A percentile compares a stretch with the other conserved stretches of the same genome.
phyloP scores from a whole-genome alignment of 768 basidiomycete species.

The Psilocybe subaeruginosa region DNA sequence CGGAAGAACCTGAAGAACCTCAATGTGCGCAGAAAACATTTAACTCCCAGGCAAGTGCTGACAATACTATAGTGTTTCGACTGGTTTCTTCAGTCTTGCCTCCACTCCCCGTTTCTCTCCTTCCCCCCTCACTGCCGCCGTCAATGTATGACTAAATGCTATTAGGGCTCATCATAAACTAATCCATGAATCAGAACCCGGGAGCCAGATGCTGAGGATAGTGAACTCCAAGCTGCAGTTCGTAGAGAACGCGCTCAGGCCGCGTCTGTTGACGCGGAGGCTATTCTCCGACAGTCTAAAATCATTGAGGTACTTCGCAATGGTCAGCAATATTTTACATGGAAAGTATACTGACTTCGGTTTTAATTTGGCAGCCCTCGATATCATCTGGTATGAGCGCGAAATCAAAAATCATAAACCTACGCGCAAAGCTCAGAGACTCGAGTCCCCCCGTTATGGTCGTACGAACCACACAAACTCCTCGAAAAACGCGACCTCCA shows the following conservation, averaged over 20 bases:
- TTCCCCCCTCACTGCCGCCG: constrained; percentile 43
- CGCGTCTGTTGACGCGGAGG: constrained; percentile 41
- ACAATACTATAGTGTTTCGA: constrained; percentile 43
- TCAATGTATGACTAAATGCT: constrained; percentile 34
- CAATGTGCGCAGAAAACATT: constrained; percentile 16
- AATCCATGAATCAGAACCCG: constrained; percentile 36
- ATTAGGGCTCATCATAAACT: background rate
- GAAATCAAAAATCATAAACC: background rate
- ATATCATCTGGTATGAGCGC: background rate
- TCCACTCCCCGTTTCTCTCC: constrained; percentile 44
- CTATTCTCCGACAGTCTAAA: constrained; percentile 20
- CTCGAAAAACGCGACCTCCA: constrained; percentile 45
- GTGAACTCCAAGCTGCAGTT: constrained; percentile 39
- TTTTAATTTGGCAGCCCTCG: background rate
- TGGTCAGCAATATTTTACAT: background rate
- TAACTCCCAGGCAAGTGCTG: constrained; percentile 5
- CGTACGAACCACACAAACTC: constrained; percentile 29
- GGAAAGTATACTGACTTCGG: background rate
- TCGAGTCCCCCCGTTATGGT: constrained; percentile 31
- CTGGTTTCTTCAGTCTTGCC: constrained; percentile 44
- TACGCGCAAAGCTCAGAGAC: constrained; percentile 1
- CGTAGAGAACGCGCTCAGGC: constrained; percentile 41
- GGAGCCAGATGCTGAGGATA: constrained; percentile 56
- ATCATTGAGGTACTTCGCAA: background rate
- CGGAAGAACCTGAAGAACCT: constrained; percentile 15